Evolutionary conservation across 2,329 filamentous ascomycete species (phyloP).

Genomic region (Paramyrothecium sp.): DNA sequence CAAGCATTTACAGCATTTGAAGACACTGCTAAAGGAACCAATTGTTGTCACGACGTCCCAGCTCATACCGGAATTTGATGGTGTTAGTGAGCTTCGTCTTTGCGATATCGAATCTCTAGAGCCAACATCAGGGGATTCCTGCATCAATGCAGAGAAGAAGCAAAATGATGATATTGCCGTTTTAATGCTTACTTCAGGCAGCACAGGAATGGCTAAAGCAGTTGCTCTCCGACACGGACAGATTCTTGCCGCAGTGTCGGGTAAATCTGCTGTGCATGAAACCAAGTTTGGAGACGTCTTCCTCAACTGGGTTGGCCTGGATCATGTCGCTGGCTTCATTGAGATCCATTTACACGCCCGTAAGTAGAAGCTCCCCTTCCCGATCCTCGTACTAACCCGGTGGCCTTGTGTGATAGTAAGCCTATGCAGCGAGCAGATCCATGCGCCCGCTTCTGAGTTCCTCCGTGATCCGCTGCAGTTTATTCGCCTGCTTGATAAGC

Average conservation of each 20-base stretch:
- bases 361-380: constrained; percentile 20
- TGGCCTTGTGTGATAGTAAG: too few relatives aligned
- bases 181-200: constrained; percentile 53
- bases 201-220: constrained; percentile 49
- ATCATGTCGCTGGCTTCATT: constrained; percentile 51
- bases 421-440: constrained; percentile 36
- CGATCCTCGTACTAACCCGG: too few relatives aligned
- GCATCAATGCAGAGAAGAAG: neutral
- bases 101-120: neutral
- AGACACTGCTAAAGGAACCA: neutral
- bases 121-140: neutral
- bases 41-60: neutral
- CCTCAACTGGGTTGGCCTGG: constrained; percentile 49
- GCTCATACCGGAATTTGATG: neutral
- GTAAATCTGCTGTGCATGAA: constrained; percentile 31
- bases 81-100: neutral
- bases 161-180: constrained; percentile 18
- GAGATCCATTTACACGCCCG: constrained; percentile 53
- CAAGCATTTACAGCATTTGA: neutral
- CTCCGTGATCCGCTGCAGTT: constrained; percentile 35
- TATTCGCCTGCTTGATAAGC: constrained; percentile 34
- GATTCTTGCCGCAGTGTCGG: constrained; percentile 35
- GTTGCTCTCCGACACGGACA: constrained; percentile 42
- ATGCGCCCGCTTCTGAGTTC: constrained; percentile 40
- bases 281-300: constrained; percentile 28